Base-by-base conservation (phyloP, 2,329 filamentous ascomycete genomes). In the Plenodomus biglobosus region DNA sequence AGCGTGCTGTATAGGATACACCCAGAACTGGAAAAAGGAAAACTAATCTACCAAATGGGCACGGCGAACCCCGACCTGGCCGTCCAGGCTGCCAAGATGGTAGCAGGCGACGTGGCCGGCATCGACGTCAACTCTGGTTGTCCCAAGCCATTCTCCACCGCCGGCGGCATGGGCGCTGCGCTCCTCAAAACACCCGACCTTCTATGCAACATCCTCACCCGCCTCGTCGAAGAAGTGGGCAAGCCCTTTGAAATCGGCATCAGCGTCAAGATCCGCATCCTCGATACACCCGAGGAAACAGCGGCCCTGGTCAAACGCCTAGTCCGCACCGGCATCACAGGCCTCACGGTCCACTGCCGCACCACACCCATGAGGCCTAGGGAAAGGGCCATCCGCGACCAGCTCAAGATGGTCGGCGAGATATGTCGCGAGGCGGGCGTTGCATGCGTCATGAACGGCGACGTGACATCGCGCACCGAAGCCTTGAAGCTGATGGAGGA, bases 111-210 rank as follows among this genome's bases (percentile, higher is more conserved):
- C 72, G 94, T 99, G 2, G 85, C 86, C 0, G 94, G 94, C 51
- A 96, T 99, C 61, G 94, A 97, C 70, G 87, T 99, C 53, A 99
- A 99, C 71, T 91, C 94, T 0, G 94, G 94, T n/a, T 99, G 94
- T 68, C 94, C 94, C 0, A 99, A 99, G 73, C 89, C 92, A 0
- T 99, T 99, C 73, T 95, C 89, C 65, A 96, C 92, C 2, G 83
- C 82, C 54, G 91, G 91, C 51, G 94, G 94, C 40, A 99, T 99
- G 94, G 94, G 94, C 40, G 94, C 94, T 0, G 92, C 92, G 1
- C 80, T 99, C 17, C 81, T 99, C 15, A 84, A 83, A 59, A 92
- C 87, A 0, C 92, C 94, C 0, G 92, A 97, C 56, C 85, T 83
- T 63, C 81, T 99, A 1, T 87, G 85, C 61, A 81, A 85, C 0